Evolutionary conservation across 768 basidiomycete genomes (phyloP), one percentile per base, ranked within the genome.

Genomic region (Phaeotremella skinneri): DNA sequence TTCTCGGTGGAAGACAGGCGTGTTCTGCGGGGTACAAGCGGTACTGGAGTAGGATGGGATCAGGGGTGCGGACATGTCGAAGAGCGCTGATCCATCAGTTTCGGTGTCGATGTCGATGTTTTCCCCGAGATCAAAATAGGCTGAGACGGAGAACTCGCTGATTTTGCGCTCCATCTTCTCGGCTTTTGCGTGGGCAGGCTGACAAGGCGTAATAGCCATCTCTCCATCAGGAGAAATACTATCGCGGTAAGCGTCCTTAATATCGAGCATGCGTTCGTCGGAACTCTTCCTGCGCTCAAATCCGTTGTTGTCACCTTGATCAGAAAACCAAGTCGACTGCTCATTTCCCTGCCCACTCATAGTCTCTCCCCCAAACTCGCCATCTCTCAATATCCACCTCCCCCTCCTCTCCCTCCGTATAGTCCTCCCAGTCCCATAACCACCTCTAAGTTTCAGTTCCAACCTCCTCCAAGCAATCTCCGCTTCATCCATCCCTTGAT

Each of bases 11-110:
- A 68, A 29, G 21, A 42, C 39, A n/a, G 67, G 67, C 13, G 66
- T 63, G 48, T 64, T 61, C 41, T 25, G 48, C n/a, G 64, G 64
- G 6, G 64, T 67, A 21, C 34, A 48, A 20, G 59, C 63, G 39
- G 32, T 48, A 2, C 45, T 54, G 16, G 58, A 51, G 16, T 29
- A 42, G 21, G 64, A 55, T 11, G 58, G 60, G 25, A 68, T 42
- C 29, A 71, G 52, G 2, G 62, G 67, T 34, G 62, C 59, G 16
- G 59, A 56, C 64, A 64, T 63, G 51, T 61, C 66, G 62, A 66
- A 70, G 11, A 67, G 47, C 6, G 62, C 61, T 49, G 62, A 56
- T 4, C 31, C n/a, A 23, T 23, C 13, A n/a, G 42, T 4, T 25
- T 30, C 9, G 29, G 48, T 5, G 29, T 32, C 13, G 29, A n/a